These are phyloP conservation scores for Talaromyces sp. DNA, from an alignment of 2,329 filamentous ascomycete genomes.

Conservation along the genomic window DNA sequence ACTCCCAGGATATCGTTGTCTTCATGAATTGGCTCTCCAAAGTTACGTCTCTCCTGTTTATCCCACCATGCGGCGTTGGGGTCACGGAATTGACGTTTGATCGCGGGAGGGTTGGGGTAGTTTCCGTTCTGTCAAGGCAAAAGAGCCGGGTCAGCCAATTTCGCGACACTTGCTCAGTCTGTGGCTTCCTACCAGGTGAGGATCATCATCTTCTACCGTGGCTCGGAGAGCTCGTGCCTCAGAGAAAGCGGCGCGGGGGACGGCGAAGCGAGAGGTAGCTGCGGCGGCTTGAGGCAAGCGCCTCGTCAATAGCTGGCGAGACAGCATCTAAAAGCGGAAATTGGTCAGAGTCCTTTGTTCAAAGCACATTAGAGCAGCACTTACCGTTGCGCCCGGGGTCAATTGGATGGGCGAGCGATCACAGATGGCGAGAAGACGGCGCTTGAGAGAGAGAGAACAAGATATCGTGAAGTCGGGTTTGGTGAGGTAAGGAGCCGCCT, in stretches of 20 bases:
- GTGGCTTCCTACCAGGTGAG: constrained; percentile 32
- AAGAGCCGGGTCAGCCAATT: background rate
- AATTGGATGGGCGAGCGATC: constrained; percentile 13
- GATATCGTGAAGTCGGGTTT: background rate
- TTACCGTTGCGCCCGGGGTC: constrained; percentile 22
- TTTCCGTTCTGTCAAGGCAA: constrained; percentile 35
- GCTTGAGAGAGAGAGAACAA: constrained; percentile 9
- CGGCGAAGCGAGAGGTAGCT: constrained; percentile 26
- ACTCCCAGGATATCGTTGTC: constrained; percentile 90
- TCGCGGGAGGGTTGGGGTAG: constrained; percentile 46
- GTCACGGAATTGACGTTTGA: constrained; percentile 90
- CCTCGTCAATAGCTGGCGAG: constrained; percentile 38
- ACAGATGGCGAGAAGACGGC: constrained; percentile 8
- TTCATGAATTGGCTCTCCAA: constrained; percentile 92
- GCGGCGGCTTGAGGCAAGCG: constrained; percentile 33
- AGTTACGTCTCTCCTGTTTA: constrained; percentile 94
- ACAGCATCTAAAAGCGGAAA: constrained; percentile 33
- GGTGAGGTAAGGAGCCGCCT: constrained; percentile 2
- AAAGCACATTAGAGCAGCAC: constrained; percentile 1
- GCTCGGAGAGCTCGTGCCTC: constrained; percentile 31
- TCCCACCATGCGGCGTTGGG: constrained; percentile 95
- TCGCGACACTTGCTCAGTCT: background rate
- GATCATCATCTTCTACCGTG: constrained; percentile 35
- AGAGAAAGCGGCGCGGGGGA: constrained; percentile 38
- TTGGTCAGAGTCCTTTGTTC: background rate